phyloP scores from a whole-genome alignment of 2,329 filamentous ascomycete genomes.

The Cladosporium colombiae region DNA sequence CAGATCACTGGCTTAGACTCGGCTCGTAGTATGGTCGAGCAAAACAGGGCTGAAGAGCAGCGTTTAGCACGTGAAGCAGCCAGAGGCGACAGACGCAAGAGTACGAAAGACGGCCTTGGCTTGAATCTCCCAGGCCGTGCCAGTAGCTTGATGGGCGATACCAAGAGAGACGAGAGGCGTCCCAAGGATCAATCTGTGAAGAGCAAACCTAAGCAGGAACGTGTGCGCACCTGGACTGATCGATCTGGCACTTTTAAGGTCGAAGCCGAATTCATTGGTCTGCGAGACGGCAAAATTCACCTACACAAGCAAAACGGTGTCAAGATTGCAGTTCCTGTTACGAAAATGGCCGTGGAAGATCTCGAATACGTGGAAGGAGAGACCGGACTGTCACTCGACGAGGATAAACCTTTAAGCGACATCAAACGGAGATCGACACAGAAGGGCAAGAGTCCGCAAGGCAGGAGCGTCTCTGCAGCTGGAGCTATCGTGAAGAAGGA shows the following conservation, averaged over 20 bases:
- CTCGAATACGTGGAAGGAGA: slow-evolving; percentile 88
- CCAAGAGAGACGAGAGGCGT: slow-evolving; percentile 64
- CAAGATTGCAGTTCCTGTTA: slow-evolving; percentile 93
- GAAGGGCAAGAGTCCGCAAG: slow-evolving; percentile 46
- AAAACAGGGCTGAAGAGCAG: slow-evolving; percentile 77
- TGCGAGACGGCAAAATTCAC: slow-evolving; percentile 96
- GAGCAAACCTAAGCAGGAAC: slow-evolving; percentile 77
- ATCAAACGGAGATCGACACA: slow-evolving; percentile 60
- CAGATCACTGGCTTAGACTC: slow-evolving; percentile 59
- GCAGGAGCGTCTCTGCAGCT: slow-evolving; percentile 37
- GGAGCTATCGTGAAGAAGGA: slow-evolving; percentile 70
- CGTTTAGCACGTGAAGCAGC: slow-evolving; percentile 78
- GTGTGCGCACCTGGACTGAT: slow-evolving; percentile 92
- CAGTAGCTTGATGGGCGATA: slow-evolving; percentile 68
- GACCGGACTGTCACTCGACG: slow-evolving; percentile 84
- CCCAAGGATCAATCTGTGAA: slow-evolving; percentile 68
- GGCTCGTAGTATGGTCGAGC: slow-evolving; percentile 70
- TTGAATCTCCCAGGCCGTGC: slow-evolving; percentile 74
- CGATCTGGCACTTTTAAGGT: slow-evolving; percentile 95
- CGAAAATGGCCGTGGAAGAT: slow-evolving; percentile 94
- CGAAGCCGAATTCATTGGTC: slow-evolving; percentile 90
- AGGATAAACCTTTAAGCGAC: slow-evolving; percentile 89
- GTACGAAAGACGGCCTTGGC: slow-evolving; percentile 53
- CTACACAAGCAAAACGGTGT: slow-evolving; percentile 97
- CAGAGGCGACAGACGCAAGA: slow-evolving; percentile 59